Conservation (phyloP, 2,329 filamentous ascomycete genomes). For the Fusarium neocosmosporiellum region DNA sequence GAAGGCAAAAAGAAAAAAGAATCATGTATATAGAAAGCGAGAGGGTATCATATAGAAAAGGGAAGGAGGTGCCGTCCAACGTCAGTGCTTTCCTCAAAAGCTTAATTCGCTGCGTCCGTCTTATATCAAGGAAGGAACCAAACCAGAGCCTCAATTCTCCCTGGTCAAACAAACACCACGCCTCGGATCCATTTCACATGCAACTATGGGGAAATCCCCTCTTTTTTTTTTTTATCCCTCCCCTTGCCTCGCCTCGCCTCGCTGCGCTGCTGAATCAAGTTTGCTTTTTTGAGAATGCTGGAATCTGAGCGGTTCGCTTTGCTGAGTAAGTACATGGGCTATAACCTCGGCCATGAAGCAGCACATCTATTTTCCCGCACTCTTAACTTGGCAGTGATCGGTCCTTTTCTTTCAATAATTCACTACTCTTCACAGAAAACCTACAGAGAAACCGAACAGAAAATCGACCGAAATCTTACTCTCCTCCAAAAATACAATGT, state of each 20-base stretch:
- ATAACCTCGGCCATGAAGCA: conserved; percentile 34
- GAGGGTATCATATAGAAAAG: neutral
- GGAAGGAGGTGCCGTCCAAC: neutral
- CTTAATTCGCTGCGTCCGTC: neutral
- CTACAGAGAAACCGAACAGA: neutral
- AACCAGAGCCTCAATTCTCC: conserved; percentile 21
- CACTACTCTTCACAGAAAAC: neutral
- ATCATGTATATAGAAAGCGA: neutral
- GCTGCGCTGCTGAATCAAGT: conserved; percentile 8
- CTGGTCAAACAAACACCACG: conserved; percentile 12
- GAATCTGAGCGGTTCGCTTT: conserved; percentile 27
- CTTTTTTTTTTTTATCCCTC: conserved; percentile 2
- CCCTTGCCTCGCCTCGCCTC: neutral
- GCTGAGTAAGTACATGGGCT: conserved; percentile 32
- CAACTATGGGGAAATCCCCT: conserved; percentile 5
- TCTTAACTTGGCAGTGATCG: conserved; percentile 32
- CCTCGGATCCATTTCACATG: conserved; percentile 12
- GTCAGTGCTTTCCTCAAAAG: neutral
- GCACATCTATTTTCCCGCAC: conserved; percentile 29
- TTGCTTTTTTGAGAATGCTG: conserved; percentile 31
- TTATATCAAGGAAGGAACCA: neutral
- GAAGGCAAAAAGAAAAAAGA: neutral
- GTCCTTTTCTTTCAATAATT: conserved; percentile 15
- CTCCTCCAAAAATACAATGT: neutral
- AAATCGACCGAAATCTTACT: neutral